phyloP scores from a whole-genome alignment of 1,284 basidiomycete genomes.

The Cryptococcus wingfieldii region DNA sequence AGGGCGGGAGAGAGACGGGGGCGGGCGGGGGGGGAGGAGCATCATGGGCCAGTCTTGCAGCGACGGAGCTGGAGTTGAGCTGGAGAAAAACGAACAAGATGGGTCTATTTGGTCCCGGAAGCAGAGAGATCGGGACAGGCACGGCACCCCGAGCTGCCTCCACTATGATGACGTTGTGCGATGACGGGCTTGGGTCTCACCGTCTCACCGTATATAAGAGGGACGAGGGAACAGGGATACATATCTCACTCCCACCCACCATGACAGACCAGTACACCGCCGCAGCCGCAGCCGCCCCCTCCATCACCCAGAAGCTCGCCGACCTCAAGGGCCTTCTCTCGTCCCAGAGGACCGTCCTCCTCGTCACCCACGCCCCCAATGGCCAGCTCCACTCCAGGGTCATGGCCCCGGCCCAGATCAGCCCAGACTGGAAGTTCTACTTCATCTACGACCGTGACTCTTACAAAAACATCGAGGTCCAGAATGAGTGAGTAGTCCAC shows the following conservation, averaged over 20 bases:
- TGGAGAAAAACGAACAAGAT: too few species aligned
- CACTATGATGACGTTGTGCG: not conserved
- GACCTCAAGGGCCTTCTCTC: conserved; percentile 52
- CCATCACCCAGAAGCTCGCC: conserved; percentile 27
- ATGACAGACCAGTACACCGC: conserved; percentile 37
- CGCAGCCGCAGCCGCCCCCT: conserved; percentile 13
- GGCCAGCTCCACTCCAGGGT: conserved; percentile 75
- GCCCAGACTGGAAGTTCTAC: conserved; percentile 34
- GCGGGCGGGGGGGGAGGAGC: too few species aligned
- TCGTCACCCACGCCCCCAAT: conserved; percentile 69
- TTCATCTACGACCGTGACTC: conserved; percentile 76
- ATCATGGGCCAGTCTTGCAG: too few species aligned
- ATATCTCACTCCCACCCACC: not conserved
- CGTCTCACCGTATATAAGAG: not conserved
- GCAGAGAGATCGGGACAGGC: too few species aligned
- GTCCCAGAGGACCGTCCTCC: conserved; percentile 65
- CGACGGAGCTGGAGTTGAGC: too few species aligned
- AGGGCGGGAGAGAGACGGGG: too few species aligned
- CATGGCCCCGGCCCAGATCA: conserved; percentile 63
- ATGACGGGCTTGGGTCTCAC: not conserved
- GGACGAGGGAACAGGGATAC: not conserved
- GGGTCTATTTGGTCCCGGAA: too few species aligned
- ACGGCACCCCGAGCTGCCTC: too few species aligned
- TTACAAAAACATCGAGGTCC: conserved; percentile 70
- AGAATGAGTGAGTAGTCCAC: conserved; percentile 55